Evolutionary conservation across 371 early-diverging fungal species (phyloP), one percentile per base, ranked within the genome.

Genomic region (Mucor irregularis): DNA sequence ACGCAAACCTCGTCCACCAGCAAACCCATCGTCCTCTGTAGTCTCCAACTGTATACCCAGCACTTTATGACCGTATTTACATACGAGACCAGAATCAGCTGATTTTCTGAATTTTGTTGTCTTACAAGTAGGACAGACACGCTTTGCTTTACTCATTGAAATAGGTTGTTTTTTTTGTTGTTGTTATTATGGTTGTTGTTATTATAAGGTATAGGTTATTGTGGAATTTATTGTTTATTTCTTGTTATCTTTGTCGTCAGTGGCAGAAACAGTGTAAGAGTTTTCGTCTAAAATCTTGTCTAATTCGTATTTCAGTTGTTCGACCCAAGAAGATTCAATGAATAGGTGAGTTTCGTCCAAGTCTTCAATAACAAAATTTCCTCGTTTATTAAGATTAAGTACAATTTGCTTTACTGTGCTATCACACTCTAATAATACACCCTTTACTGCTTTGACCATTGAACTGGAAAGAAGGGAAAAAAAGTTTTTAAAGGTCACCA

Each of bases 311-410:
- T 87, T 83, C 2, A 92, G 62, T 57, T 83, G 69, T 13, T 83
- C 74, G 1, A 92, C 74, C 49, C 80, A 82, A 7, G 77, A 73
- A 3, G 87, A 75, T 63, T 89, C 89, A 25, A 94, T 84, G 63
- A 93, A 91, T 53, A 93, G 68, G 61, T 94, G 94, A 0, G 89
- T 92, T 2, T 87, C 90, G 74, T 94, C 94, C 31, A 94, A 74
- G 58, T 94, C 93, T 69, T 90, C 90, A 55, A 94, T 88, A 16
- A 94, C 86, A 65, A 94, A 92, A 29, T 89, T 81, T 40, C 79
- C 71, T 37, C 81, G 74, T 57, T 85, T 78, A 68, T 94, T 86
- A 53, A 94, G 70, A 26, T 84, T 84, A 26, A 90, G 63, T 58
- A 93, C 82, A 30, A 94, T 87, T 67, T 90, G 88, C 57, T 91